Evolutionary conservation across 2,329 filamentous ascomycete genomes (phyloP).

Genomic region (Fusarium sp.): DNA sequence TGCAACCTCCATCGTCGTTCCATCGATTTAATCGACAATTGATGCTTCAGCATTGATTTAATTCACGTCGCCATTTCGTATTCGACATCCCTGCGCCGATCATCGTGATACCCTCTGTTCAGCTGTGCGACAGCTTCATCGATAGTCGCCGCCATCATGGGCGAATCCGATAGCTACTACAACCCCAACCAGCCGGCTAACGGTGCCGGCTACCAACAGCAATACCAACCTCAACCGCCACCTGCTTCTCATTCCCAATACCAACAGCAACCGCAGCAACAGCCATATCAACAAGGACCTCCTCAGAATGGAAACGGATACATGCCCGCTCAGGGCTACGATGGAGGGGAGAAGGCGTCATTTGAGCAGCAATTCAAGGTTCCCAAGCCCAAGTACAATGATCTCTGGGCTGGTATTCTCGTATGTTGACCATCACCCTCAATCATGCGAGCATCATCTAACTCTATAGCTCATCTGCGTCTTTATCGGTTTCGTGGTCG

Average conservation of each 20-base stretch:
- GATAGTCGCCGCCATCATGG: slow-evolving; percentile 43
- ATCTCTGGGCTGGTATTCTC: slow-evolving; percentile 88
- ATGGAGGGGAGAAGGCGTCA: slow-evolving; percentile 60
- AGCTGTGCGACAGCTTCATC: slow-evolving; percentile 10
- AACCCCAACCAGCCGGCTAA: slow-evolving; percentile 38
- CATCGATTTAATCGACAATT: background rate
- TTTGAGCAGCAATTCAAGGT: slow-evolving; percentile 89
- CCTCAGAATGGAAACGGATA: slow-evolving; percentile 46
- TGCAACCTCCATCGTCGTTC: background rate
- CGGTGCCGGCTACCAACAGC: slow-evolving; percentile 35
- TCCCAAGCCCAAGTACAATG: slow-evolving; percentile 87
- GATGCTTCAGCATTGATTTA: slow-evolving; percentile 8
- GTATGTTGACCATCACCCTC: slow-evolving; percentile 54
- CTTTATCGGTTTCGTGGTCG: slow-evolving; percentile 78
- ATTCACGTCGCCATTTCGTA: background rate
- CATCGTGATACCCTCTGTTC: slow-evolving; percentile 4
- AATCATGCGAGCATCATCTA: background rate
- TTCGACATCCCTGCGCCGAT: slow-evolving; percentile 31
- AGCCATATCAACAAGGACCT: slow-evolving; percentile 45
- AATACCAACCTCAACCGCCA: slow-evolving; percentile 42
- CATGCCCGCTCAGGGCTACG: slow-evolving; percentile 51
- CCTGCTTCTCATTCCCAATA: slow-evolving; percentile 33
- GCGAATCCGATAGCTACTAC: slow-evolving; percentile 50
- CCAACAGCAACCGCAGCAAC: slow-evolving; percentile 42
- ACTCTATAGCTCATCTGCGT: slow-evolving; percentile 72